Evolutionary conservation across 2,329 filamentous ascomycete species (phyloP).

Genomic region (Thelonectria rubi): DNA sequence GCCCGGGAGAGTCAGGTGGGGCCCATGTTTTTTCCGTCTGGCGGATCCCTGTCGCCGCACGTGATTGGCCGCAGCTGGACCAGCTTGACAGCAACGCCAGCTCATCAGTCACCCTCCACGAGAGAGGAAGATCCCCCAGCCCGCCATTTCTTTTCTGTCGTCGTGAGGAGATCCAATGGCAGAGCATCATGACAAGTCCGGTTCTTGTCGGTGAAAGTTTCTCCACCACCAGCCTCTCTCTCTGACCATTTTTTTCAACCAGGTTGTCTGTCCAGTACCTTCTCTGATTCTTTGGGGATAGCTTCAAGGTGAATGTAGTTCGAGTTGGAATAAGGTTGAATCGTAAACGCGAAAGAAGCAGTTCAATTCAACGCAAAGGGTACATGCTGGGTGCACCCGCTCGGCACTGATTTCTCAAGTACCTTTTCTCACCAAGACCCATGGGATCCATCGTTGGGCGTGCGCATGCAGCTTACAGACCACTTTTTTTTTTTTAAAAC

Average conservation of each 20-base stretch:
- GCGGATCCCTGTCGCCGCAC: constrained; percentile 40
- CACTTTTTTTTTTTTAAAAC: constrained; percentile 29
- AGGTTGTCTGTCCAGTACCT: background rate
- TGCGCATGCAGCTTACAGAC: constrained; percentile 26
- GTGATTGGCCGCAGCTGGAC: constrained; percentile 52
- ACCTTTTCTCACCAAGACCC: background rate
- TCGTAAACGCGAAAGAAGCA: constrained; percentile 2
- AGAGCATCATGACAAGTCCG: constrained; percentile 38
- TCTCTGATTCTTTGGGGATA: constrained; percentile 13
- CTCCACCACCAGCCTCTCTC: constrained; percentile 24
- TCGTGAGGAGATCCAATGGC: constrained; percentile 43
- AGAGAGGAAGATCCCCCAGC: constrained; percentile 26
- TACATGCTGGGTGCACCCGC: background rate
- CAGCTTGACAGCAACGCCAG: constrained; percentile 50
- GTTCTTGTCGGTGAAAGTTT: constrained; percentile 16
- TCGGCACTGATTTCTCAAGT: background rate
- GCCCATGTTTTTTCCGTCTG: constrained; percentile 23
- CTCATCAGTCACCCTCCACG: constrained; percentile 46
- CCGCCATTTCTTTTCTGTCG: constrained; percentile 30
- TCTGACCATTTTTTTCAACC: background rate
- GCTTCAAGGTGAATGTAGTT: constrained; percentile 7
- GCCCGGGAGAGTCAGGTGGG: background rate
- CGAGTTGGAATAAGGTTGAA: background rate
- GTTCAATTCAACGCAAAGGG: background rate
- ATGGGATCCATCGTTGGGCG: background rate